These are phyloP conservation scores for Cladosporium oxysporum DNA, from an alignment of 2,329 filamentous ascomycete species.

Conservation along the genomic window DNA sequence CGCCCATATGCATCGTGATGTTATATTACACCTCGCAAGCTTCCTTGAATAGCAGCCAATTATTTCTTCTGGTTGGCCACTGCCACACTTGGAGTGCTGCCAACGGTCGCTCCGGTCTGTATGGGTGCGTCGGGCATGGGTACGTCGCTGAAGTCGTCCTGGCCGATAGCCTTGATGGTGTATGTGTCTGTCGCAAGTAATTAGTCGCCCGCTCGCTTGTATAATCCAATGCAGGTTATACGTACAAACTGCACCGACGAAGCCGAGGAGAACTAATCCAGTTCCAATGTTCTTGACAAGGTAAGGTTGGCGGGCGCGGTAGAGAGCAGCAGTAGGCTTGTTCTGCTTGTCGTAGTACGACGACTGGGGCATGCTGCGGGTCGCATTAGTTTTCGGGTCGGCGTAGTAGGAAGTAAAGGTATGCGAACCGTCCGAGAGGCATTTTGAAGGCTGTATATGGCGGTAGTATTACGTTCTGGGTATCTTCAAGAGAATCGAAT, in stretches of 20 bases:
- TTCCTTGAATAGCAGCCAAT: background rate
- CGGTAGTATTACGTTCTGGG: background rate
- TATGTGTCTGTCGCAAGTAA: slow-evolving; percentile 57
- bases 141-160: slow-evolving; percentile 96
- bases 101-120: slow-evolving; percentile 39
- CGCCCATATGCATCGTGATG: slow-evolving; percentile 15
- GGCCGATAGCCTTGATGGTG: slow-evolving; percentile 81
- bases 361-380: slow-evolving; percentile 60
- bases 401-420: too few species aligned
- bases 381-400: slow-evolving; percentile 23
- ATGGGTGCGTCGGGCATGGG: slow-evolving; percentile 76
- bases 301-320: slow-evolving; percentile 89
- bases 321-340: slow-evolving; percentile 82
- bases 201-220: slow-evolving; percentile 20
- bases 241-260: slow-evolving; percentile 88
- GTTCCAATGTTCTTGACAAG: slow-evolving; percentile 85
- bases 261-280: slow-evolving; percentile 70
- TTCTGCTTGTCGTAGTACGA: slow-evolving; percentile 92
- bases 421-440: slow-evolving; percentile 29
- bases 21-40: slow-evolving; percentile 3
- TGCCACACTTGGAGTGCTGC: slow-evolving; percentile 4
- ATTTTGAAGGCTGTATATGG: slow-evolving; percentile 21
- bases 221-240: slow-evolving; percentile 28
- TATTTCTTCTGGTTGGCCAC: slow-evolving; percentile 12
- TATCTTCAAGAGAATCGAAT: background rate